Conservation (phyloP, 2,329 filamentous ascomycete species). For the Stachybotrys echinatus region DNA sequence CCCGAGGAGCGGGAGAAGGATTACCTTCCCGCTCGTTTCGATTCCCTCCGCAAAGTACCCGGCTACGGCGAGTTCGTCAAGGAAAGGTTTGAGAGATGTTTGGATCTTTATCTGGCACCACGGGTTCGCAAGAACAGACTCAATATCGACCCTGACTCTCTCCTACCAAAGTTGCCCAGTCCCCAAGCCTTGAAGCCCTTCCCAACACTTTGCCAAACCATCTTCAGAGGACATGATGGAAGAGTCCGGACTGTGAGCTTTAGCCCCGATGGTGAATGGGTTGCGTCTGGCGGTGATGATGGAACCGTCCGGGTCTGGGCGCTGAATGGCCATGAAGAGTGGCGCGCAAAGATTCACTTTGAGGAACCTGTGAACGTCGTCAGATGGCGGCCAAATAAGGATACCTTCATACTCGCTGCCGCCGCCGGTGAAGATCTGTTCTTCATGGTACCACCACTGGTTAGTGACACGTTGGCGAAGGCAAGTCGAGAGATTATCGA, state of each 20-base stretch:
- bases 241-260: slow-evolving; percentile 80
- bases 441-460: slow-evolving; percentile 72
- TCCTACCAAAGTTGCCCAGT: slow-evolving; percentile 87
- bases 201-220: slow-evolving; percentile 80
- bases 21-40: slow-evolving; percentile 77
- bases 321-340: slow-evolving; percentile 82
- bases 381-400: slow-evolving; percentile 81
- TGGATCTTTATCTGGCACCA: slow-evolving; percentile 93
- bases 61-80: slow-evolving; percentile 88
- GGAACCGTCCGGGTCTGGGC: slow-evolving; percentile 91
- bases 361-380: slow-evolving; percentile 81
- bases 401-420: slow-evolving; percentile 75
- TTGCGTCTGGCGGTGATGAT: slow-evolving; percentile 92
- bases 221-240: slow-evolving; percentile 85
- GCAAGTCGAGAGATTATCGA: slow-evolving; percentile 73
- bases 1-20: slow-evolving; percentile 88
- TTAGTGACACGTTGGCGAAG: slow-evolving; percentile 68
- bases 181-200: slow-evolving; percentile 94
- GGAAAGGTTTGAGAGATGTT: slow-evolving; percentile 90
- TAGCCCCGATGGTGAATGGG: slow-evolving; percentile 77
- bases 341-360: slow-evolving; percentile 72
- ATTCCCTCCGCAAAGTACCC: slow-evolving; percentile 83
- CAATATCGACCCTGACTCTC: slow-evolving; percentile 91
- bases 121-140: slow-evolving; percentile 87
- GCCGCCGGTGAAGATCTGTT: slow-evolving; percentile 81